A percentile compares a stretch with the other conserved stretches of the same genome.
Evolutionary conservation across 148 eudicot genomes (phyloP).

Genomic region (Camellia granthamiana): DNA sequence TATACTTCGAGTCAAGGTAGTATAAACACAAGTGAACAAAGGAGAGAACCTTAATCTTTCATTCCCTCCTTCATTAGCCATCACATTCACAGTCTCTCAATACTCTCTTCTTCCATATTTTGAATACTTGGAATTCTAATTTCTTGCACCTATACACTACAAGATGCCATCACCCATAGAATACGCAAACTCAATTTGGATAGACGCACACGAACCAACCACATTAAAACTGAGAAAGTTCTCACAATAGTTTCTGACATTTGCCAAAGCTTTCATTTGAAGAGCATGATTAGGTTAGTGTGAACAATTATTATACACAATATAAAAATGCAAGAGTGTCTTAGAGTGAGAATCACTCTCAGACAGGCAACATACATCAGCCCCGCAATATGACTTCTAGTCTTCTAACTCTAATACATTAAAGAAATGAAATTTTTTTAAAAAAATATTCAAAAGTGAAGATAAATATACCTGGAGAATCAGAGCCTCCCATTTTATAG

Average conservation of each 20-base stretch:
- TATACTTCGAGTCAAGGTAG: too few relatives aligned
- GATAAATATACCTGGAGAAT: constrained; percentile 48
- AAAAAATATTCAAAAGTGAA: neutral
- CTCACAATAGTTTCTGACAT: neutral
- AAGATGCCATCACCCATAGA: neutral
- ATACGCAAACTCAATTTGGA: neutral
- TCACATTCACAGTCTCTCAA: too few relatives aligned
- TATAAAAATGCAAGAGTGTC: neutral
- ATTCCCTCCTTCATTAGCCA: too few relatives aligned
- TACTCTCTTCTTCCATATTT: too few relatives aligned
- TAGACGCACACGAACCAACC: neutral
- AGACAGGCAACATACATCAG: neutral
- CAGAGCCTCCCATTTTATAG: constrained; percentile 57
- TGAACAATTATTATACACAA: neutral
- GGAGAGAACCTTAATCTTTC: too few relatives aligned
- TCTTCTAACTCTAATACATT: neutral
- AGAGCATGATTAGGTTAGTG: neutral
- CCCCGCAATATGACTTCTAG: neutral
- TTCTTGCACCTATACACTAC: neutral
- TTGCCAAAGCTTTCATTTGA: neutral
- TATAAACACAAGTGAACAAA: too few relatives aligned
- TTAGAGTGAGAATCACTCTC: neutral
- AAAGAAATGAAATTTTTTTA: neutral
- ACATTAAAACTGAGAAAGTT: neutral
- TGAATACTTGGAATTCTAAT: too few relatives aligned